A percentile compares a stretch with the other conserved stretches of the same genome.
phyloP scores from a whole-genome alignment of 169 alveolate species.

The Amoebophrya sp. region DNA sequence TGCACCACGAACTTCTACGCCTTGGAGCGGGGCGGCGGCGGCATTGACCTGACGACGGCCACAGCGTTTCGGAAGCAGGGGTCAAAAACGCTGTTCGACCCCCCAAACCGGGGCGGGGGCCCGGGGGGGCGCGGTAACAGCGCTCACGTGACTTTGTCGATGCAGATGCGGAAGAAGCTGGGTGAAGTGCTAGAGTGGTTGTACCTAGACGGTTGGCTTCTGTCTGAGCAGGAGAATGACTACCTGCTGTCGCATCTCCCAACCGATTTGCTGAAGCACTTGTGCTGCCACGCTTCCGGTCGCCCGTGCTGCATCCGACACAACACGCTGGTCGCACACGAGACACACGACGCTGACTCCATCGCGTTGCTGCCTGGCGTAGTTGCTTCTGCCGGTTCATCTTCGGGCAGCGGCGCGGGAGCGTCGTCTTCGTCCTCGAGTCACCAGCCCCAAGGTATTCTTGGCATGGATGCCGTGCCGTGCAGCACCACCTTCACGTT shows the following conservation, averaged over 20 bases:
- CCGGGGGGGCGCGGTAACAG: too few species aligned
- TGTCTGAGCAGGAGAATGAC: not conserved
- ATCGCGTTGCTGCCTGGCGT: not conserved
- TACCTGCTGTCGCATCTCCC: not conserved
- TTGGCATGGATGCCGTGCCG: not conserved
- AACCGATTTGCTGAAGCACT: not conserved
- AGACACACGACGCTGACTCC: not conserved
- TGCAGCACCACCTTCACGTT: not conserved
- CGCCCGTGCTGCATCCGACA: slow-evolving; percentile 7
- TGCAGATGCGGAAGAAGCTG: not conserved
- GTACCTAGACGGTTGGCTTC: not conserved
- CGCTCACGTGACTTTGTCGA: not conserved
- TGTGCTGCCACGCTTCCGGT: not conserved
- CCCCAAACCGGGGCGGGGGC: too few species aligned
- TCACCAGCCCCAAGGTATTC: too few species aligned
- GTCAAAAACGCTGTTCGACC: too few species aligned
- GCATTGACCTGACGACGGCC: too few species aligned
- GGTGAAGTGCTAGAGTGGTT: not conserved
- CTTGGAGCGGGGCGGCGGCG: too few species aligned
- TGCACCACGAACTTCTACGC: not conserved
- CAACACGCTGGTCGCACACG: not conserved
- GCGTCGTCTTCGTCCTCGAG: not conserved
- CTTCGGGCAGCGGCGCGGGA: too few species aligned
- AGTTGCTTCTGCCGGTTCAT: too few species aligned
- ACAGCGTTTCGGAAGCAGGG: too few species aligned